phyloP scores from a whole-genome alignment of 2,329 filamentous ascomycete genomes.

The Tolypocladium amazonense region DNA sequence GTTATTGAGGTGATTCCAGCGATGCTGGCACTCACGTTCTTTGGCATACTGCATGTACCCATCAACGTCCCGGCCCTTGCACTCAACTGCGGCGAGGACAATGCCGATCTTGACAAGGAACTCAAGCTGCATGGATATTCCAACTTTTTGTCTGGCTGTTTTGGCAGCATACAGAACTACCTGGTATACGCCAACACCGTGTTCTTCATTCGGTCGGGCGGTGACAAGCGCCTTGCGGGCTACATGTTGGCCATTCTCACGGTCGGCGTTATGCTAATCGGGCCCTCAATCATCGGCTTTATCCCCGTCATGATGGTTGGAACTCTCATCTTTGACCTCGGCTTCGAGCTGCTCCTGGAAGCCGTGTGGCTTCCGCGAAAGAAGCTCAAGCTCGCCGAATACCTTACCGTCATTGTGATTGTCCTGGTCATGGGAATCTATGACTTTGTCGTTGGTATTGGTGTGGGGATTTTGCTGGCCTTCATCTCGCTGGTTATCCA shows the following conservation, averaged over 20 bases:
- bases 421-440: slow-evolving; percentile 93
- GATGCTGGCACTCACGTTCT: slow-evolving; percentile 96
- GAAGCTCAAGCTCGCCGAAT: slow-evolving; percentile 79
- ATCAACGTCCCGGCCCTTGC: slow-evolving; percentile 95
- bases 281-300: slow-evolving; percentile 80
- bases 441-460: slow-evolving; percentile 92
- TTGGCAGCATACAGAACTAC: slow-evolving; percentile 92
- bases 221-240: slow-evolving; percentile 76
- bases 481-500: slow-evolving; percentile 88
- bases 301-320: slow-evolving; percentile 97
- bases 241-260: slow-evolving; percentile 75
- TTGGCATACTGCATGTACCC: slow-evolving; percentile 90
- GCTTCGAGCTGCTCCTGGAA: slow-evolving; percentile 83
- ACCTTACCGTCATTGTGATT: slow-evolving; percentile 79
- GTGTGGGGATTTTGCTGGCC: slow-evolving; percentile 81
- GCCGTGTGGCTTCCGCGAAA: slow-evolving; percentile 82
- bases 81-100: slow-evolving; percentile 82
- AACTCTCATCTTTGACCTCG: slow-evolving; percentile 86
- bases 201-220: slow-evolving; percentile 91
- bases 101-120: slow-evolving; percentile 83
- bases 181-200: slow-evolving; percentile 95
- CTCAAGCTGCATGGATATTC: slow-evolving; percentile 87
- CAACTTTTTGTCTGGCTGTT: slow-evolving; percentile 77
- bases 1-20: slow-evolving; percentile 78
- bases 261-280: slow-evolving; percentile 70